A percentile compares a stretch with the other conserved stretches of the same genome.
phyloP scores from a whole-genome alignment of 495 filamentous ascomycete species.

The Cairneyella variabilis region DNA sequence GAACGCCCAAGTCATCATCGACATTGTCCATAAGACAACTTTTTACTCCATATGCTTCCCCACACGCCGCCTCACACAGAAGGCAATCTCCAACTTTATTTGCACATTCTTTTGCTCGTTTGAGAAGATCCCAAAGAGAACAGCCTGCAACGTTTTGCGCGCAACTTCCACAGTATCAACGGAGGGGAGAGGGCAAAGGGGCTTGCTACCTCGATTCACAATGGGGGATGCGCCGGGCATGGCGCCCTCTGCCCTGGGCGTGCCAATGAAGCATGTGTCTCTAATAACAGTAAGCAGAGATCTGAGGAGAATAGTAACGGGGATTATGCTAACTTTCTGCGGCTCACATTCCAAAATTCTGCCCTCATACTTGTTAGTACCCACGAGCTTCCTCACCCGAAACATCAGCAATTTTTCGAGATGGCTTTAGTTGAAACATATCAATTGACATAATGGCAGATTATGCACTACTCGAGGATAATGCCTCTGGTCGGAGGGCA shows the following conservation, averaged over 20 bases:
- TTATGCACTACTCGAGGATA: conserved; percentile 88
- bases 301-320: not conserved
- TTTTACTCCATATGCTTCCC: conserved; percentile 7
- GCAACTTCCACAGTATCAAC: too few species aligned
- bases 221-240: conserved; percentile 17
- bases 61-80: conserved; percentile 1
- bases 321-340: conserved; percentile 24
- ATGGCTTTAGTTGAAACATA: not conserved
- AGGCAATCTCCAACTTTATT: not conserved
- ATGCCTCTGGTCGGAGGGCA: conserved; percentile 81
- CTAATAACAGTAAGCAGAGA: conserved; percentile 66
- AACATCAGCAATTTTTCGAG: not conserved
- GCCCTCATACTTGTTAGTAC: conserved; percentile 64
- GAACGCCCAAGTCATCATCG: not conserved
- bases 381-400: not conserved
- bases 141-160: not conserved
- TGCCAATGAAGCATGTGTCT: conserved; percentile 74
- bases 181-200: not conserved
- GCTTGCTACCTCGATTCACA: conserved; percentile 3
- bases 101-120: not conserved
- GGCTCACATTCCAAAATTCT: conserved; percentile 81
- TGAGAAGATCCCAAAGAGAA: not conserved
- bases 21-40: too few species aligned
- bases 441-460: conserved; percentile 24
- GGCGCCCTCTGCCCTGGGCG: conserved; percentile 48